Conservation (phyloP, 2,329 filamentous ascomycete genomes). For the Colletotrichum nymphaeae region DNA sequence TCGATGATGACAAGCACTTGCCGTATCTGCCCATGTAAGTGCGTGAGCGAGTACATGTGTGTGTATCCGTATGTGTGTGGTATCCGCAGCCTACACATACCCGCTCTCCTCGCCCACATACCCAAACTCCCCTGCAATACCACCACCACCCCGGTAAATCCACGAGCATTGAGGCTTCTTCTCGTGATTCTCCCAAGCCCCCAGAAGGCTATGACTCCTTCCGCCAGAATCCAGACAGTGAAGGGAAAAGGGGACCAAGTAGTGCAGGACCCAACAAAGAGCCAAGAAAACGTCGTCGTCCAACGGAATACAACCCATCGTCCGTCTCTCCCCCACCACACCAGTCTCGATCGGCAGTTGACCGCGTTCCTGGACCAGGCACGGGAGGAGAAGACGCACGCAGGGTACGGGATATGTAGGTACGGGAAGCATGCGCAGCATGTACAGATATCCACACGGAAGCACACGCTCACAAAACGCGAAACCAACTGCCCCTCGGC, state of each 20-base stretch:
- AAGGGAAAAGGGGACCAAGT: not conserved
- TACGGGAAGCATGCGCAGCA: not conserved
- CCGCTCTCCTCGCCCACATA: not conserved
- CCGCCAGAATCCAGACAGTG: not conserved
- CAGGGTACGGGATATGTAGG: not conserved
- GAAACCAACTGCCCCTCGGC: not conserved
- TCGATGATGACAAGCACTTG: not conserved
- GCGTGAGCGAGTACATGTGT: not conserved
- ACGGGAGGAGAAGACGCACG: not conserved
- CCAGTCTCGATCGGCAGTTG: slow-evolving; percentile 22
- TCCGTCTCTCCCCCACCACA: not conserved
- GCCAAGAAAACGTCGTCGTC: slow-evolving; percentile 1
- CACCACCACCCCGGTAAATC: not conserved
- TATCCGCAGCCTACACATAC: not conserved
- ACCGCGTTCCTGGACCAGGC: slow-evolving; percentile 22
- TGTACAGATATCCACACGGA: not conserved
- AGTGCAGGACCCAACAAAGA: not conserved
- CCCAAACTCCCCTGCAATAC: not conserved
- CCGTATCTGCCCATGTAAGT: not conserved
- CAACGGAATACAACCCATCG: not conserved
- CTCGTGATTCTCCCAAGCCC: not conserved
- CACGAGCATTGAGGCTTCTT: not conserved
- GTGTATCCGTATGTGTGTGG: not conserved
- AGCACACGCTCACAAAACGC: not conserved
- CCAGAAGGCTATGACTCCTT: too few relatives aligned